Base-by-base conservation (phyloP, 345 rosid species). In the Gynandropsis gynandra region DNA sequence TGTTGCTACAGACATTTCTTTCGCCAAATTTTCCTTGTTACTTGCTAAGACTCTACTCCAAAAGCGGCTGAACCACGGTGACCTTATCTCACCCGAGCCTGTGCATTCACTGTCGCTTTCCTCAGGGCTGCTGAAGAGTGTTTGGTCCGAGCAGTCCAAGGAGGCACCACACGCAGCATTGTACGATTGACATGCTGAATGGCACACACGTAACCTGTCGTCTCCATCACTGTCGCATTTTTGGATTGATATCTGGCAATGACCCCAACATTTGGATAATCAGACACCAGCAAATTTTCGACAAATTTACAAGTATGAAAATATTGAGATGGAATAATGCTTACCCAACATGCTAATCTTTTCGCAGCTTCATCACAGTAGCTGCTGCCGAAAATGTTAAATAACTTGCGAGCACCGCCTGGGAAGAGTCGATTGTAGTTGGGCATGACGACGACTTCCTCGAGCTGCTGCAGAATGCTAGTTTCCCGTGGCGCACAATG, bases 401-500 rank as follows among this genome's bases (percentile, higher is more conserved):
- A 78, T 52, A 93, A 54, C 69, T 93, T 93, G 5, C 90, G 70
- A 36, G 95, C 95, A 16, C 90, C 94, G 12, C 95, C 75, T 0
- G 99, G 97, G 60, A 81, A 88, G 38, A 92, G 61, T 6, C 90
- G 82, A 47, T 85, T 86, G 68, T 92, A 92, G 73, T 92, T 92
- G 17, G 99, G 99, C 74, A 76, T 85, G 34, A 92, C 99, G 18
- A 92, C 97, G 1, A 85, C 99, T 74, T 88, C 97, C 69, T 93
- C 99, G 16, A 93, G 83, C 64, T 93, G 99, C 51, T 93, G 99
- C 33, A 93, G 72, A 54, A 83, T 80, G 48, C 97, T 85, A 17
- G 83, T 76, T 56, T 93, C 99, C 59, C 97, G 72, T 10, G 98
- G 97, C 15, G 98, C 98, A 70, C 98, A 92, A 18, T 87, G 97